These are phyloP conservation scores for Phytopythium aichiense DNA, from an alignment of 352 stramenopile species.

Conservation along the genomic window DNA sequence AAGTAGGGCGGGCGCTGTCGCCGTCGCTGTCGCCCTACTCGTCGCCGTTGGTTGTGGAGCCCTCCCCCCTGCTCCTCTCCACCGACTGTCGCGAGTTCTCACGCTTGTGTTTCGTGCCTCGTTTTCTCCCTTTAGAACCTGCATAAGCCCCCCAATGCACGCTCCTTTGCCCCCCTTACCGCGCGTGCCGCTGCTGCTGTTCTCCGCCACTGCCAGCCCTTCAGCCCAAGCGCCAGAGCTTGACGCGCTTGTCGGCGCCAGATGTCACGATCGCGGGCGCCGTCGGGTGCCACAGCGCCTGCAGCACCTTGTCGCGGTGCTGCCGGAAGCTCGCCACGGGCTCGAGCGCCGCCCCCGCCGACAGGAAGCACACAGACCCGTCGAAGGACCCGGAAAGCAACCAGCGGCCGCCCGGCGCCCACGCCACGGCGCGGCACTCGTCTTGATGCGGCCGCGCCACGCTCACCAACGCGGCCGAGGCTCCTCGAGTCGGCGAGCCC, in stretches of 20 bases:
- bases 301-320: constrained; percentile 63
- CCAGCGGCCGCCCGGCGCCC: constrained; percentile 54
- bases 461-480: constrained; percentile 18
- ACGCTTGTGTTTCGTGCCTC: background rate
- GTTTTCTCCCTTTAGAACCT: constrained; percentile 9
- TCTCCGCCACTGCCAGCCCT: background rate
- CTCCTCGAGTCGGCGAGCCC: background rate
- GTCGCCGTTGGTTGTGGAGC: background rate
- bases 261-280: constrained; percentile 54
- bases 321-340: constrained; percentile 51
- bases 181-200: background rate
- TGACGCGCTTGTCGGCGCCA: constrained; percentile 60
- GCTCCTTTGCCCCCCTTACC: constrained; percentile 5
- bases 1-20: constrained; percentile 25
- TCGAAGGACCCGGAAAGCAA: constrained; percentile 61
- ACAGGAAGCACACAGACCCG: constrained; percentile 44
- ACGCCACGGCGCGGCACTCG: constrained; percentile 61
- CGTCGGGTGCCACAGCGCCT: constrained; percentile 58
- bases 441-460: constrained; percentile 33
- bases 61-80: background rate
- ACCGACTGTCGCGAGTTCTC: background rate
- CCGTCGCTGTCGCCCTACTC: background rate
- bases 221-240: constrained; percentile 54
- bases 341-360: constrained; percentile 13
- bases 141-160: background rate